phyloP scores from a whole-genome alignment of 352 stramenopile genomes.

The Elongisporangium anandrum region DNA sequence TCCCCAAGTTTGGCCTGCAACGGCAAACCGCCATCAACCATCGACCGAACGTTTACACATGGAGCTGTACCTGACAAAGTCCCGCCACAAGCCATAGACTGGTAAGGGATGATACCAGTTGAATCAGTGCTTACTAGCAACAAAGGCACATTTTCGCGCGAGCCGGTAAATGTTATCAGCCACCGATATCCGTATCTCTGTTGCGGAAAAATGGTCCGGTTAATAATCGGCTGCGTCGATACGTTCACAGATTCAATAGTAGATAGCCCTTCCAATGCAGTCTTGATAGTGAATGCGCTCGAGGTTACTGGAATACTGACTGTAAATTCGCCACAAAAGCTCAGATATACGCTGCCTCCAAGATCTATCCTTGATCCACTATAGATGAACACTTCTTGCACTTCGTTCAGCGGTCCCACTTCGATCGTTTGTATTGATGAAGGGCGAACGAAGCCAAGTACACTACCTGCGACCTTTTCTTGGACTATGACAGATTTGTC shows the following conservation, averaged over 20 bases:
- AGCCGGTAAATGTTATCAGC: slow-evolving; percentile 51
- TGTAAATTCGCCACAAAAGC: slow-evolving; percentile 63
- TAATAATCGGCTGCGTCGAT: slow-evolving; percentile 17
- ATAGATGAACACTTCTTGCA: slow-evolving; percentile 76
- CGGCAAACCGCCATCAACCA: slow-evolving; percentile 31
- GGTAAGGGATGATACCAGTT: slow-evolving; percentile 22
- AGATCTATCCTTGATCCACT: slow-evolving; percentile 55
- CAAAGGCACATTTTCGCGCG: slow-evolving; percentile 26
- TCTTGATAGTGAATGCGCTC: slow-evolving; percentile 34
- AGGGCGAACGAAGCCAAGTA: slow-evolving; percentile 16
- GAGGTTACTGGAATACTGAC: slow-evolving; percentile 34
- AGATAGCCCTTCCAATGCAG: slow-evolving; percentile 60
- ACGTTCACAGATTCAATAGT: slow-evolving; percentile 53
- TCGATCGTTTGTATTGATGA: slow-evolving; percentile 16
- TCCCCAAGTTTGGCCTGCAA: slow-evolving; percentile 13
- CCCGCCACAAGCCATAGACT: slow-evolving; percentile 42
- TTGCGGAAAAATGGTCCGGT: slow-evolving; percentile 21
- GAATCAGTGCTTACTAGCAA: slow-evolving; percentile 46
- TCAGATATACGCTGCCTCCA: slow-evolving; percentile 43
- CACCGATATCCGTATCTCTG: slow-evolving; percentile 64
- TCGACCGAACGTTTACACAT: slow-evolving; percentile 33
- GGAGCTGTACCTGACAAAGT: slow-evolving; percentile 51
- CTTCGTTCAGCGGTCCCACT: slow-evolving; percentile 29
- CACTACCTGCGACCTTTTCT: slow-evolving; percentile 24
- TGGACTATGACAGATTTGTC: slow-evolving; percentile 8